Conservation (phyloP, 495 filamentous ascomycete species). For the Xylaria castorea region DNA sequence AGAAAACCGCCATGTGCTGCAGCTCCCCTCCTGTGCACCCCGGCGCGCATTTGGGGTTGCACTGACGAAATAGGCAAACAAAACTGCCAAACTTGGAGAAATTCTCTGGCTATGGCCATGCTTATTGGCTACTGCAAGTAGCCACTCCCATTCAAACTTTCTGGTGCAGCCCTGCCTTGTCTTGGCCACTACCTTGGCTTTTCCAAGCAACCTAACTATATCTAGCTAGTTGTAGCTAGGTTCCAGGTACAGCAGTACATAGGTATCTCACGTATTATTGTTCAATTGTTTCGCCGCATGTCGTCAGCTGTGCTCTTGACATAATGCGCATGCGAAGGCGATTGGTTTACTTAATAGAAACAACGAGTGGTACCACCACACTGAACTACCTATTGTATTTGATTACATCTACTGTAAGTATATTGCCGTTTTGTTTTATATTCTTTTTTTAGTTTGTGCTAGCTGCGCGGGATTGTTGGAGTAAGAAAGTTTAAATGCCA, state of each 20-base stretch:
- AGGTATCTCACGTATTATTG: conserved; percentile 15
- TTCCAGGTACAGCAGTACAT: background rate
- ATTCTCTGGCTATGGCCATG: conserved; percentile 11
- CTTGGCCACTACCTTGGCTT: conserved; percentile 26
- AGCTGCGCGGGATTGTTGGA: background rate
- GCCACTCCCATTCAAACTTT: background rate
- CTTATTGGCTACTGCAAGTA: conserved; percentile 20
- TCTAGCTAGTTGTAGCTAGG: background rate
- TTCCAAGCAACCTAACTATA: background rate
- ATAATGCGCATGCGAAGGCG: background rate
- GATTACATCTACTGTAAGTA: background rate
- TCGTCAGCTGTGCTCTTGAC: conserved; percentile 6
- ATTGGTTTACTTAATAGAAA: background rate
- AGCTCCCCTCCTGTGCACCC: background rate
- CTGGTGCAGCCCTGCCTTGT: conserved; percentile 16
- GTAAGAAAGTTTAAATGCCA: background rate
- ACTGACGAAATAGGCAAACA: conserved; percentile 21
- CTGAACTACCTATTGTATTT: background rate
- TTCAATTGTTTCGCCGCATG: conserved; percentile 16
- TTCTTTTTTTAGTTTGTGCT: background rate
- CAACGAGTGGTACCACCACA: too few species aligned
- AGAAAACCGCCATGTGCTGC: conserved; percentile 6
- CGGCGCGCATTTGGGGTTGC: conserved; percentile 1
- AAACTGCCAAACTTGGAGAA: conserved; percentile 26
- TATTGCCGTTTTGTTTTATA: background rate